Conservation (phyloP, 2,329 filamentous ascomycete species). For the Aureobasidium musti region DNA sequence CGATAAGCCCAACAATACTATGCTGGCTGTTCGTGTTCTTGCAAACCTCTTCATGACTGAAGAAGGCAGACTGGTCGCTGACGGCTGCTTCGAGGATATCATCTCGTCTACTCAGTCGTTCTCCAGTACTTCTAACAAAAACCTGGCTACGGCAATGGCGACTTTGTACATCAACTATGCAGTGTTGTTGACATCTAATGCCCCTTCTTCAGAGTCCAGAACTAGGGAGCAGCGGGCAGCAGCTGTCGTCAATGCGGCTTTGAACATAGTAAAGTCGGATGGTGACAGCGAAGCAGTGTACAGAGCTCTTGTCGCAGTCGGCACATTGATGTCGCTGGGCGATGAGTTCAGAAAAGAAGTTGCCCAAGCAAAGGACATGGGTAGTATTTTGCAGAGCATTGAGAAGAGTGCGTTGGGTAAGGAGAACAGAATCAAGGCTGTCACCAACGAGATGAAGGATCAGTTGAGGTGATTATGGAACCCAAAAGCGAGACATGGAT, state of each 20-base stretch:
- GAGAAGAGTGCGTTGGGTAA: conserved; percentile 55
- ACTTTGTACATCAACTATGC: conserved; percentile 84
- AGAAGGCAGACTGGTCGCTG: conserved; percentile 64
- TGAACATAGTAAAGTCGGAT: conserved; percentile 39
- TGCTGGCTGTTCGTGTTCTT: conserved; percentile 81
- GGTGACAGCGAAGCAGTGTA: conserved; percentile 82
- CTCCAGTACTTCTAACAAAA: conserved; percentile 56
- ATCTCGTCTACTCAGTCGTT: conserved; percentile 65
- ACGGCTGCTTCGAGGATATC: conserved; percentile 61
- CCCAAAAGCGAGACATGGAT: conserved; percentile 8
- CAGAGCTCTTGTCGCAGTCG: conserved; percentile 76
- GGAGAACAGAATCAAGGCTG: conserved; percentile 62
- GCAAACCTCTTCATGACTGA: conserved; percentile 80
- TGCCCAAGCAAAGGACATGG: conserved; percentile 62
- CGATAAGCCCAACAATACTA: conserved; percentile 72
- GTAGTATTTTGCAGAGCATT: conserved; percentile 51
- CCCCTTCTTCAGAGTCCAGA: conserved; percentile 36
- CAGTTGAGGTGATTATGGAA: conserved; percentile 40
- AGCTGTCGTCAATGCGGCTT: conserved; percentile 40
- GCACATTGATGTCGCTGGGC: conserved; percentile 70
- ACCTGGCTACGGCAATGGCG: conserved; percentile 77
- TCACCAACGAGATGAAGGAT: conserved; percentile 61
- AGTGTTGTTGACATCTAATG: conserved; percentile 62
- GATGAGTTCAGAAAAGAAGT: conserved; percentile 59
- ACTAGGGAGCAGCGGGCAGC: conserved; percentile 40